Evolutionary conservation across 2,329 filamentous ascomycete genomes (phyloP), one percentile per base, ranked within the genome.

Genomic region (Hypoxylon sp.): DNA sequence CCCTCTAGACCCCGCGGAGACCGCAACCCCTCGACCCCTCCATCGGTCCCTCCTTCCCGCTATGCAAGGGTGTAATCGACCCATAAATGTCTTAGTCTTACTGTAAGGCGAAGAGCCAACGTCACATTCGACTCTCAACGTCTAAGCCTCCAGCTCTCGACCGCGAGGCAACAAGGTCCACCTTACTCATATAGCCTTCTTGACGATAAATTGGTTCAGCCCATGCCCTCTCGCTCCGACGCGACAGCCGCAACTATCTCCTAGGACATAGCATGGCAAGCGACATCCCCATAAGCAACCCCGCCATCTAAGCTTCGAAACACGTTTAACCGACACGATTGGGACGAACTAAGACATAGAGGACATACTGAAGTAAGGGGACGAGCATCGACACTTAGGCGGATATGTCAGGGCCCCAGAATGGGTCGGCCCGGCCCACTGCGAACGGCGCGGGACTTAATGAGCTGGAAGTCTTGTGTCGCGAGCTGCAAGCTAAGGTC

Each of bases 401-500:
- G 25, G 6, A 42, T 13, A 70, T 70, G 68, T 44, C 64, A 3
- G 49, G 46, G 3, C 48, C 54, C 20, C 42, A 64, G 27, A 68
- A 67, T 27, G 67, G 64, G 40, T 59, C 60, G 48, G 40, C 61
- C 31, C 55, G 35, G 44, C 66, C 61, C 8, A 56, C 46, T 46
- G 66, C 59, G 44, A 71, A 64, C 55, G 68, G 61, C 59, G 42
- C 55, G 10, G 37, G 42, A 2, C 54, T 56, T 8, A 68, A 67
- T 35, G 68, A 59, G 50, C 42, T 73, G 1, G 69, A 73, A 53
- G 14, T 54, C 20, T 27, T 73, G 22, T 73, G 66, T 56, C 66
- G 55, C 58, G 65, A 84, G 72, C 83, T 92, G 69, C 85, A 89
- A 73, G 80, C 80, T 69, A 87, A 88, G 78, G 83, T 97, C 66